phyloP scores from a whole-genome alignment of 1,284 basidiomycete species.

The Ustilago bromivora region DNA sequence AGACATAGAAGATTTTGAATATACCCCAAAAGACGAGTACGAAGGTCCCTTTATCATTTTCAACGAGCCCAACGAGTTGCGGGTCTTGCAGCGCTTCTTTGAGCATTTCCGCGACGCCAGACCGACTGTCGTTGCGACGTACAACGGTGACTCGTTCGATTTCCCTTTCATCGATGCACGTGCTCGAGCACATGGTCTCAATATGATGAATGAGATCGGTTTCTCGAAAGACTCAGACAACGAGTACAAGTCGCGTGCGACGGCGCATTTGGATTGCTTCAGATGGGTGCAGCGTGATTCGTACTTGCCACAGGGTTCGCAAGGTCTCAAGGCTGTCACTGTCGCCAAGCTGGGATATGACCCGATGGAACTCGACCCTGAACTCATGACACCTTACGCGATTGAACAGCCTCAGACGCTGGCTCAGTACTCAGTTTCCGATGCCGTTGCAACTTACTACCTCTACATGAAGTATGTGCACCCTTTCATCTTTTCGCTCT shows the following conservation, averaged over 20 bases:
- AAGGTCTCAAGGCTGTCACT: slow-evolving; percentile 98
- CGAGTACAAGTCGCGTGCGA: slow-evolving; percentile 93
- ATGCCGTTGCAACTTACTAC: slow-evolving; percentile 99
- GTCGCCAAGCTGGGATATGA: slow-evolving; percentile 96
- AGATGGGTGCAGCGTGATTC: slow-evolving; percentile 99
- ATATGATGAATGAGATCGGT: slow-evolving; percentile 95
- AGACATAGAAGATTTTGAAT: slow-evolving; percentile 98
- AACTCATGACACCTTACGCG: slow-evolving; percentile 99
- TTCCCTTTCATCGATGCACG: slow-evolving; percentile 96
- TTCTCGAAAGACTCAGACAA: slow-evolving; percentile 91
- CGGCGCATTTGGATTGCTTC: slow-evolving; percentile 99
- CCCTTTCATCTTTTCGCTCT: slow-evolving; percentile 98
- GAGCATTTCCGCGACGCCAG: slow-evolving; percentile 90
- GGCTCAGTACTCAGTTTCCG: slow-evolving; percentile 98
- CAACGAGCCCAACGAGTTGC: slow-evolving; percentile 91
- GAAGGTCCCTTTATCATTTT: slow-evolving; percentile 97
- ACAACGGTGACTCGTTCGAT: slow-evolving; percentile 99
- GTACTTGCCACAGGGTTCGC: slow-evolving; percentile 98
- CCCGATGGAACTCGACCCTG: slow-evolving; percentile 96
- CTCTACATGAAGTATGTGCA: slow-evolving; percentile 99
- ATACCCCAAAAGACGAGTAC: slow-evolving; percentile 97
- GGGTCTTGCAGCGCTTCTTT: slow-evolving; percentile 81
- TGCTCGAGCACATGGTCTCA: slow-evolving; percentile 87
- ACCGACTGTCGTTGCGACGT: slow-evolving; percentile 97
- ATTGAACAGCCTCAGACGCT: slow-evolving; percentile 94